phyloP scores from a whole-genome alignment of 805 yeast genomes.

The Wickerhamiella shivajii region DNA sequence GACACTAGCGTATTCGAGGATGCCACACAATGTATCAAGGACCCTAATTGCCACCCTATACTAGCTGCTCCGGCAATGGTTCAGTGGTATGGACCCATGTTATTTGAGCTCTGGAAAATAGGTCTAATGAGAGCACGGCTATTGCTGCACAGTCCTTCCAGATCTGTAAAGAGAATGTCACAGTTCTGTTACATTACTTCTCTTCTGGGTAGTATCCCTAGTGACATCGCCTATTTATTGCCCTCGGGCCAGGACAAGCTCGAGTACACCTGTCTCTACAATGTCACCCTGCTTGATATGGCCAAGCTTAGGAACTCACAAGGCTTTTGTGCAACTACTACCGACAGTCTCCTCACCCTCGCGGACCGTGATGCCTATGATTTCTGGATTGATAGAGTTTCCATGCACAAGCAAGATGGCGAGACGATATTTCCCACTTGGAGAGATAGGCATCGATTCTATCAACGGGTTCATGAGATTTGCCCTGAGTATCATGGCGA shows the following conservation, averaged over 20 bases:
- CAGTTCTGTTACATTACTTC: constrained; percentile 45
- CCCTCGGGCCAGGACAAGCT: constrained; percentile 19
- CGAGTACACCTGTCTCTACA: constrained; percentile 30
- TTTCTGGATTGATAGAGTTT: constrained; percentile 8
- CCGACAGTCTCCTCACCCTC: constrained; percentile 45
- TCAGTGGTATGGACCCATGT: constrained; percentile 44
- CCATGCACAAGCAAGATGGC: constrained; percentile 7
- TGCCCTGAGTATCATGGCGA: background rate
- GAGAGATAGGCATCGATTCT: constrained; percentile 19
- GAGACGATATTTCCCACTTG: constrained; percentile 15
- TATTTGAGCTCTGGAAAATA: constrained; percentile 50
- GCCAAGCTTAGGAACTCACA: constrained; percentile 23
- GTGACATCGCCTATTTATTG: constrained; percentile 30
- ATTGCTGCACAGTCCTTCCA: constrained; percentile 23
- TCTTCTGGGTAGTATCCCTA: constrained; percentile 48
- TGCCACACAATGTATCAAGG: constrained; percentile 8
- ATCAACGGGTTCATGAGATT: background rate
- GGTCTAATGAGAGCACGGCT: constrained; percentile 44
- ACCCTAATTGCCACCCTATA: constrained; percentile 24
- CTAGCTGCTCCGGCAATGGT: constrained; percentile 30
- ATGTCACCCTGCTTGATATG: constrained; percentile 47
- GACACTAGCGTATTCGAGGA: constrained; percentile 7
- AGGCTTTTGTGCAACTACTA: constrained; percentile 46
- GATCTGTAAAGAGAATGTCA: constrained; percentile 14
- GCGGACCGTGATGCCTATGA: constrained; percentile 17